A percentile compares a stretch with the other conserved stretches of the same genome.
Evolutionary conservation across 768 basidiomycete species (phyloP).

Genomic region (Pulveroboletus ravenelii): DNA sequence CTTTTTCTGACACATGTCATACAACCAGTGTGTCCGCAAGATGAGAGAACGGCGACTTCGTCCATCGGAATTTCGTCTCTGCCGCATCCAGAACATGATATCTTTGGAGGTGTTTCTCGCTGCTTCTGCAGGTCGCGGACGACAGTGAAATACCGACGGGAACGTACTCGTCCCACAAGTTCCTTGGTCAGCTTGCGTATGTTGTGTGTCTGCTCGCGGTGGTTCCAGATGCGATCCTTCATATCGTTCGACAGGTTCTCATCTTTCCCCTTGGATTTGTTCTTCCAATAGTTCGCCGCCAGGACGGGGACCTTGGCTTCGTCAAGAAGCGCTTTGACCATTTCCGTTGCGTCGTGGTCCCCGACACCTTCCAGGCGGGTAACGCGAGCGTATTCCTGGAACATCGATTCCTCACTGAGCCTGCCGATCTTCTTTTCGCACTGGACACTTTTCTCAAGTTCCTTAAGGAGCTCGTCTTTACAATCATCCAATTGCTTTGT

Average conservation of each 20-base stretch:
- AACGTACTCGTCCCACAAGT: conserved; percentile 83
- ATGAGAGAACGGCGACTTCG: conserved; percentile 81
- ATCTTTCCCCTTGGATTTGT: conserved; percentile 46
- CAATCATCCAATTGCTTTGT: conserved; percentile 76
- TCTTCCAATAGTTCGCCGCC: conserved; percentile 32
- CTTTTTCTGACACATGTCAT: conserved; percentile 63
- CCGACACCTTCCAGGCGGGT: conserved; percentile 62
- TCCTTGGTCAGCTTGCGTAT: conserved; percentile 84
- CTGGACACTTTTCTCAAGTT: conserved; percentile 60
- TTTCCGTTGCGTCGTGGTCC: conserved; percentile 69
- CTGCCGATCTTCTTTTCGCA: conserved; percentile 66
- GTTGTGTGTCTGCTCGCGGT: conserved; percentile 83
- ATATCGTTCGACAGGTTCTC: conserved; percentile 51
- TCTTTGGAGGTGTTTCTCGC: conserved; percentile 49
- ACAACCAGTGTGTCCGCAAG: conserved; percentile 90
- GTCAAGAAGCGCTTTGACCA: conserved; percentile 55
- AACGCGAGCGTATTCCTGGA: conserved; percentile 71
- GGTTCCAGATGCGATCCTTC: conserved; percentile 69
- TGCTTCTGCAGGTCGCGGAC: conserved; percentile 87
- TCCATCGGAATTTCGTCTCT: conserved; percentile 51
- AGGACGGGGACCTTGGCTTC: conserved; percentile 49
- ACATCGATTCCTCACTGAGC: conserved; percentile 66
- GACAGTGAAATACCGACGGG: conserved; percentile 86
- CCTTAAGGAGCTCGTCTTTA: conserved; percentile 62
- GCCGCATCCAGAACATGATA: conserved; percentile 61